A percentile compares a stretch with the other conserved stretches of the same genome.
phyloP scores from a whole-genome alignment of 1,139 yeast species.

The Debaryomyces nepalensis region DNA sequence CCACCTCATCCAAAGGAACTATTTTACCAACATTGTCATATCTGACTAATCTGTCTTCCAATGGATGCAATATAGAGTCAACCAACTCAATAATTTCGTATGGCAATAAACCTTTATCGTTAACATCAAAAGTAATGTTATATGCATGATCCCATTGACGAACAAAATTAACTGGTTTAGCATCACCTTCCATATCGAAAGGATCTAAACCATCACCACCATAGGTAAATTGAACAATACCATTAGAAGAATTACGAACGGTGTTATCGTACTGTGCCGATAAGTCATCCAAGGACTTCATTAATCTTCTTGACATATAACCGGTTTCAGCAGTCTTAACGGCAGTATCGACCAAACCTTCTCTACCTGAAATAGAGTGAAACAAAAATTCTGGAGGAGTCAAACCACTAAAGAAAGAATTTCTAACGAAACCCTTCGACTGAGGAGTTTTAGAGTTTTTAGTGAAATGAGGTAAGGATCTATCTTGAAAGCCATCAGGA shows the following conservation, averaged over 20 bases:
- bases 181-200: conserved; percentile 98
- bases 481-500: conserved; percentile 98
- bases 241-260: conserved; percentile 92
- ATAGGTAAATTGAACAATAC: conserved; percentile 95
- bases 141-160: conserved; percentile 95
- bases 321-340: conserved; percentile 99
- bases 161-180: conserved; percentile 89
- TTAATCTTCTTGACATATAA: conserved; percentile 97
- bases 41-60: conserved; percentile 63
- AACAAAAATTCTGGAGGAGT: conserved; percentile 96
- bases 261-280: conserved; percentile 93
- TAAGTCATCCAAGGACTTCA: conserved; percentile 97
- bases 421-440: conserved; percentile 96
- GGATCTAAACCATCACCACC: conserved; percentile 99
- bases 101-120: conserved; percentile 68
- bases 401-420: conserved; percentile 91
- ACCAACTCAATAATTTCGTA: conserved; percentile 64
- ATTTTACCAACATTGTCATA: conserved; percentile 74
- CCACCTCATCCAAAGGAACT: conserved; percentile 47
- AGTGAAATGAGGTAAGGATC: conserved; percentile 96
- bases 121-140: conserved; percentile 65
- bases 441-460: conserved; percentile 97
- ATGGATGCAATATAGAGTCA: conserved; percentile 60
- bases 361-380: conserved; percentile 99
- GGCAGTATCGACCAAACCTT: conserved; percentile 98